Conservation (phyloP, 2,329 filamentous ascomycete genomes). For the Juglanconis juglandina region DNA sequence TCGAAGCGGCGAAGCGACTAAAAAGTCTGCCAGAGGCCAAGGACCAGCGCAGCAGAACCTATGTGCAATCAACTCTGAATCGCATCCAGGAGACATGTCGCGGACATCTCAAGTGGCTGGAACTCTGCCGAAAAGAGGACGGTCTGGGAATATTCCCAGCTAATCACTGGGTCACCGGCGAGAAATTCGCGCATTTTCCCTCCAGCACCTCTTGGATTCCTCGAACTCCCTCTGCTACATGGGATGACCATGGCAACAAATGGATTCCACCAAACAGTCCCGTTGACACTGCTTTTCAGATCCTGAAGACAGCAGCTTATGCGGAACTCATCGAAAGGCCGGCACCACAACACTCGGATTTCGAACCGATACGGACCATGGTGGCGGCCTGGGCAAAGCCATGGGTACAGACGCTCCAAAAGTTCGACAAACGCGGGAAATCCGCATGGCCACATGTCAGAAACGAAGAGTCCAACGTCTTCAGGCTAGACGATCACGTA, state of each 20-base stretch:
- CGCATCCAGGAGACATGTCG: background rate
- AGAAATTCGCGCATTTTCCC: background rate
- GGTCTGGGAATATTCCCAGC: background rate
- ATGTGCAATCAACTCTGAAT: no score
- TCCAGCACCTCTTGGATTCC: background rate
- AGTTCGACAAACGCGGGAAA: background rate
- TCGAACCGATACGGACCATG: background rate
- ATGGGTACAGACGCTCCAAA: background rate
- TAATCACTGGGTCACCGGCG: background rate
- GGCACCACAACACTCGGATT: background rate
- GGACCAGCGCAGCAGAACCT: no score
- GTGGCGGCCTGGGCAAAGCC: no score
- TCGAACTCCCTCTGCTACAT: background rate
- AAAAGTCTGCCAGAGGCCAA: background rate
- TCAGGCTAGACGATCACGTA: conserved; percentile 19
- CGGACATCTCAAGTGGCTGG: conserved; percentile 1
- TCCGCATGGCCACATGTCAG: conserved; percentile 13
- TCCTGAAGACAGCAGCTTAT: background rate
- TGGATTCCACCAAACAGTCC: no score
- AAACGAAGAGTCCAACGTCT: conserved; percentile 3
- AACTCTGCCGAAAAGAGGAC: background rate
- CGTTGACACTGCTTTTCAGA: background rate
- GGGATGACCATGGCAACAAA: no score
- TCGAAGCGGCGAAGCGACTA: background rate
- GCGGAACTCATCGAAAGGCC: background rate